phyloP scores from a whole-genome alignment of 495 filamentous ascomycete species.

The Aspergillus homomorphus region DNA sequence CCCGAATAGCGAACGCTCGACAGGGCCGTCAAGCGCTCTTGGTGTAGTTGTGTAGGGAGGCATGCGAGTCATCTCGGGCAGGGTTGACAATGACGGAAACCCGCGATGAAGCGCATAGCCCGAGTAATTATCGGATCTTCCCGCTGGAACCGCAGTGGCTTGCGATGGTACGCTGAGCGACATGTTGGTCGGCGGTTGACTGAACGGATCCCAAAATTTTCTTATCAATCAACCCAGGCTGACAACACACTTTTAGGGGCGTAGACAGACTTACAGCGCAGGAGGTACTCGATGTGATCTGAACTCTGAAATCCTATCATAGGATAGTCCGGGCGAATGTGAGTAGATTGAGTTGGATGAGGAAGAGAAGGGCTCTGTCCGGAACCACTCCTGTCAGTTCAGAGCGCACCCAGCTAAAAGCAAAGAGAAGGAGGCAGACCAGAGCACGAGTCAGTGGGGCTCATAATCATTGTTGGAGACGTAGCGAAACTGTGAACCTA shows the following conservation, averaged over 20 bases:
- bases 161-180: conserved; percentile 33
- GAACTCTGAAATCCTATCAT: conserved; percentile 44
- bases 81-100: conserved; percentile 31
- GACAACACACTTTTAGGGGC: not conserved
- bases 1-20: conserved; percentile 38
- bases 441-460: conserved; percentile 46
- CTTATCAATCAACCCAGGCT: conserved; percentile 19
- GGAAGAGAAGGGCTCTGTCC: conserved; percentile 41
- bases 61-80: conserved; percentile 34
- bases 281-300: conserved; percentile 34
- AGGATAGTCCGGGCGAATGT: conserved; percentile 35
- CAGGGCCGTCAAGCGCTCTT: conserved; percentile 30
- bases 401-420: conserved; percentile 13
- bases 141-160: conserved; percentile 28
- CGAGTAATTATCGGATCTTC: conserved; percentile 36
- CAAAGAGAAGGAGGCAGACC: conserved; percentile 29
- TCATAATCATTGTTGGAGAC: conserved; percentile 44
- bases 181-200: conserved; percentile 39
- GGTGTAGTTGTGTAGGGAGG: conserved; percentile 36
- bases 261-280: conserved; percentile 36
- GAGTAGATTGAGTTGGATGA: conserved; percentile 38
- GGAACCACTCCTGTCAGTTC: conserved; percentile 19
- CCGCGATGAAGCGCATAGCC: conserved; percentile 36
- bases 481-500: conserved; percentile 36
- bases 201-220: conserved; percentile 16